phyloP scores from a whole-genome alignment of 805 yeast genomes.

The Metschnikowia dekortorum region DNA sequence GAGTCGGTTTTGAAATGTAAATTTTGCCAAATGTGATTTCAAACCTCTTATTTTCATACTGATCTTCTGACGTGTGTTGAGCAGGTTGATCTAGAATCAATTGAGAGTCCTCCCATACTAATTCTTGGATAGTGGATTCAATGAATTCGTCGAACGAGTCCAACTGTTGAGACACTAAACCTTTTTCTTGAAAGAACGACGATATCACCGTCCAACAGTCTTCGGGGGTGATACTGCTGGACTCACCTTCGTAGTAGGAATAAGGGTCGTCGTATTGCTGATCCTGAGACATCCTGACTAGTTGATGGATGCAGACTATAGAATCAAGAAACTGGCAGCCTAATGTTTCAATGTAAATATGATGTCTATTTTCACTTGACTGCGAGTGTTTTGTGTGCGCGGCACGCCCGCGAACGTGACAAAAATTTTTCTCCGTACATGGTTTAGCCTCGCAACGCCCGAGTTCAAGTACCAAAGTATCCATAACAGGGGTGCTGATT shows the following conservation, averaged over 20 bases:
- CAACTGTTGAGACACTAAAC: conserved; percentile 94
- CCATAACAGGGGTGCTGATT: neutral
- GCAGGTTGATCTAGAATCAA: conserved; percentile 96
- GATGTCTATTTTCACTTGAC: neutral
- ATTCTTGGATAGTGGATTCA: conserved; percentile 92
- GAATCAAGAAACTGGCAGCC: conserved; percentile 3
- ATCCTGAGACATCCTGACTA: conserved; percentile 17
- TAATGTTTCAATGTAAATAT: neutral
- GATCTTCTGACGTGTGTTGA: conserved; percentile 89
- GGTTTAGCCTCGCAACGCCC: conserved; percentile 1
- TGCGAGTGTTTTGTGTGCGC: conserved; percentile 5
- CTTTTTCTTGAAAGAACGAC: conserved; percentile 92
- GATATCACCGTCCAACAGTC: conserved; percentile 99
- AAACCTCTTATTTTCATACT: conserved; percentile 85
- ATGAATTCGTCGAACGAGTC: conserved; percentile 98
- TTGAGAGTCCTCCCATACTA: conserved; percentile 92
- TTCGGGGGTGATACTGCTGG: conserved; percentile 77
- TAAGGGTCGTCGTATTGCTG: conserved; percentile 53
- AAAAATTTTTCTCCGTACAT: conserved; percentile 7
- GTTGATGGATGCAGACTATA: conserved; percentile 2
- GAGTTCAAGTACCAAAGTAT: neutral
- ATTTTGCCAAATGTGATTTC: conserved; percentile 98
- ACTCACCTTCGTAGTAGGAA: conserved; percentile 56
- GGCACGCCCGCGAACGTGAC: conserved; percentile 9
- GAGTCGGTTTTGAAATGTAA: conserved; percentile 92